Percentiles rank a stretch among this genome's conserved stretches.
phyloP scores from a whole-genome alignment of 2,329 filamentous ascomycete genomes.

The Fusarium anthophilum region DNA sequence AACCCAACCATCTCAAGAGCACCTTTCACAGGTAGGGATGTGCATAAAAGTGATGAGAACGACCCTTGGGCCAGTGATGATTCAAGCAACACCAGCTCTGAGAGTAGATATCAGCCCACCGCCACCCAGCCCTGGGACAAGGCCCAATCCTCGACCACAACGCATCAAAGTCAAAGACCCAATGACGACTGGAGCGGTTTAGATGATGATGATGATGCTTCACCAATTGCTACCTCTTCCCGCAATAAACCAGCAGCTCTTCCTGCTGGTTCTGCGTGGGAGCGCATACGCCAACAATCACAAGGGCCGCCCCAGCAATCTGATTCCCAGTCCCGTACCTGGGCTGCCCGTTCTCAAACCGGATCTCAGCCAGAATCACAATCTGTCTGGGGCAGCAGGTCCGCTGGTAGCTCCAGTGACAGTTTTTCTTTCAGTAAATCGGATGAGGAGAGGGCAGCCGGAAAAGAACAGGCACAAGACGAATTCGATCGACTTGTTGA shows the following conservation, averaged over 20 bases:
- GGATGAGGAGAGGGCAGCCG: conserved; percentile 51
- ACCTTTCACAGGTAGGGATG: conserved; percentile 12
- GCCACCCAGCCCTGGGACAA: conserved; percentile 14
- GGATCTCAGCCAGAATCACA: conserved; percentile 25
- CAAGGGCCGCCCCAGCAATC: conserved; percentile 32
- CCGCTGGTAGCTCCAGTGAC: conserved; percentile 39
- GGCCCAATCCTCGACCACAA: neutral
- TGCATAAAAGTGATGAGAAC: conserved; percentile 7
- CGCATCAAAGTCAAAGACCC: conserved; percentile 17
- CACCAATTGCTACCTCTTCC: conserved; percentile 51
- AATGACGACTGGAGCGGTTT: conserved; percentile 40
- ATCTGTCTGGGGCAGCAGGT: conserved; percentile 42
- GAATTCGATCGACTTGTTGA: conserved; percentile 62
- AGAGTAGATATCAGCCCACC: neutral
- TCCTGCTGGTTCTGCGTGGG: conserved; percentile 53
- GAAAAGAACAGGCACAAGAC: conserved; percentile 58
- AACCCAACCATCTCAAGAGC: conserved; percentile 7
- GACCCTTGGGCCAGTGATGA: conserved; percentile 11
- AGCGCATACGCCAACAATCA: conserved; percentile 52
- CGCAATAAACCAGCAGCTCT: conserved; percentile 29
- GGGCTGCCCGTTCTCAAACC: conserved; percentile 17
- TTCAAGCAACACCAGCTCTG: neutral
- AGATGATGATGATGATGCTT: conserved; percentile 53
- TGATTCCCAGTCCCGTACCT: conserved; percentile 23
- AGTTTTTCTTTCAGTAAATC: conserved; percentile 48